These are phyloP conservation scores for Musa schizocarpa DNA, from an alignment of 176 grass and related monocot genomes.

Conservation along the genomic window DNA sequence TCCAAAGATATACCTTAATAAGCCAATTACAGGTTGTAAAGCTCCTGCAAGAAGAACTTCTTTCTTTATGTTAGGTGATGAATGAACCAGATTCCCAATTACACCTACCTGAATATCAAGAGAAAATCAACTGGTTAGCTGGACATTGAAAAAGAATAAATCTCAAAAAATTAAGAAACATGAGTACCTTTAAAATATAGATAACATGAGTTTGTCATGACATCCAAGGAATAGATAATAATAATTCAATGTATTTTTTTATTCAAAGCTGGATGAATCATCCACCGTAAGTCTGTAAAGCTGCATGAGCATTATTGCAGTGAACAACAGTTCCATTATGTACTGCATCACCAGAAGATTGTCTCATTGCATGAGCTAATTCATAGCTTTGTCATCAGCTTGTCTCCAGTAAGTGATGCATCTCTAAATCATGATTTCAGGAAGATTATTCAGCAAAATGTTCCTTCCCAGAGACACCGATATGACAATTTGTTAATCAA, in stretches of 20 bases:
- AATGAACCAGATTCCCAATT: slow-evolving; percentile 97
- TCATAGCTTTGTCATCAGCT: not conserved
- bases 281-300: not conserved
- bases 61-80: slow-evolving; percentile 97
- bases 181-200: not conserved
- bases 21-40: slow-evolving; percentile 83
- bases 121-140: not conserved
- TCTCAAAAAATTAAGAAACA: not conserved
- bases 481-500: not conserved
- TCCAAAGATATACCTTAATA: slow-evolving; percentile 68
- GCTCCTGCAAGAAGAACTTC: slow-evolving; percentile 92
- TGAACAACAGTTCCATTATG: no score
- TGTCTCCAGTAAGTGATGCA: not conserved
- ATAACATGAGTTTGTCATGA: not conserved
- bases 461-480: not conserved
- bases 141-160: not conserved
- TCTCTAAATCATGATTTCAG: not conserved
- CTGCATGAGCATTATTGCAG: no score
- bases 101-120: slow-evolving; percentile 64
- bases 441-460: not conserved
- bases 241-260: not conserved
- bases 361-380: no score
- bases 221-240: not conserved
- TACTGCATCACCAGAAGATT: no score
- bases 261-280: not conserved